These are phyloP conservation scores for Podospora bellae-mahoneyi DNA, from an alignment of 495 filamentous ascomycete species.

Conservation along the genomic window DNA sequence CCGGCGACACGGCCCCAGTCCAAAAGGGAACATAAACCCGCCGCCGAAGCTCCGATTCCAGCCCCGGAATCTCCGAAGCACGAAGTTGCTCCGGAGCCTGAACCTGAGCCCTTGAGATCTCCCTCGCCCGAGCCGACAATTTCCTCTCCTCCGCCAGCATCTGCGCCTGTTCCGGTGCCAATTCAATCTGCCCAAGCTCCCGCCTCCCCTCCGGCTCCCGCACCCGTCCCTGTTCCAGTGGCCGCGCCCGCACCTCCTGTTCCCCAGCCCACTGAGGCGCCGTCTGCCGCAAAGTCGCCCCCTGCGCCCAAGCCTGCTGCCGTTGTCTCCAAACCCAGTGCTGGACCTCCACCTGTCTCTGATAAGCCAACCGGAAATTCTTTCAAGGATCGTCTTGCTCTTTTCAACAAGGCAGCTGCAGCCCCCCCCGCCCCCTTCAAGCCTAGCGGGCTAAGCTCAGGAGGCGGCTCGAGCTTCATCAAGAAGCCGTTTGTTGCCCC, in stretches of 20 bases:
- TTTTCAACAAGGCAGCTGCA: constrained; percentile 88
- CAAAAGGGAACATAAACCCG: constrained; percentile 63
- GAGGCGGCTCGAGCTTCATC: constrained; percentile 65
- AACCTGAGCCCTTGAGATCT: constrained; percentile 27
- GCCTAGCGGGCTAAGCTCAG: constrained; percentile 57
- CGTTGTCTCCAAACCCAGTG: constrained; percentile 39
- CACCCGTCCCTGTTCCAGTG: constrained; percentile 6
- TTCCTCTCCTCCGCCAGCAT: constrained; percentile 31
- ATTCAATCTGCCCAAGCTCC: constrained; percentile 40
- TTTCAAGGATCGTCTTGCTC: constrained; percentile 92
- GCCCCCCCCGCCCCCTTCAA: constrained; percentile 86
- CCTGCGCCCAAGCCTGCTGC: constrained; percentile 48
- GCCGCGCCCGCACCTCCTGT: constrained; percentile 19
- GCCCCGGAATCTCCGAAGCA: constrained; percentile 48
- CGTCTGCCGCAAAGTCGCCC: constrained; percentile 27
- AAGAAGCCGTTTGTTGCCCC: constrained; percentile 99
- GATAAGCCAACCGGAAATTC: constrained; percentile 75
- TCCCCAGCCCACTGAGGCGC: constrained; percentile 31
- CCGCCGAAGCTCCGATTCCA: constrained; percentile 51
- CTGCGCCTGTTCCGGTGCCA: constrained; percentile 29
- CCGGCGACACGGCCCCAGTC: constrained; percentile 64
- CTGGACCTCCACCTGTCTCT: constrained; percentile 60
- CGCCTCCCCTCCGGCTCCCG: constrained; percentile 36
- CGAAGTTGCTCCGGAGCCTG: constrained; percentile 32
- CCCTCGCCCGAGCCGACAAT: constrained; percentile 24